Evolutionary conservation across 257 asterid species (phyloP).

Genomic region (Leptodermis oblonga): DNA sequence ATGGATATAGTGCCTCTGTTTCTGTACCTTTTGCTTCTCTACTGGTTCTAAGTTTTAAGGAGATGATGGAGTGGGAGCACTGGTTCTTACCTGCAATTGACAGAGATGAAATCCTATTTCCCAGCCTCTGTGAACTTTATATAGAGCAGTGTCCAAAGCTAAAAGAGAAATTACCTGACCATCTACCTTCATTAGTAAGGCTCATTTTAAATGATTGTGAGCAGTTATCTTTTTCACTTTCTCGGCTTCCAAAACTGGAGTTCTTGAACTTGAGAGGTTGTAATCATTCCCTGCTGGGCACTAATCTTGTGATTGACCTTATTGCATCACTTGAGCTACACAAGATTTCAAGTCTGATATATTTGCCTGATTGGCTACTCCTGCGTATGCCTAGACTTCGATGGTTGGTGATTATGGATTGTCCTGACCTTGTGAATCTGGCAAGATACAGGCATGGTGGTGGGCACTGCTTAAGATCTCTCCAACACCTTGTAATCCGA

Average conservation of each 20-base stretch:
- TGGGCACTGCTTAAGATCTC: constrained; percentile 30
- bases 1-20: constrained; percentile 28
- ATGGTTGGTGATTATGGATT: constrained; percentile 27
- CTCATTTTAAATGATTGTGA: constrained; percentile 33
- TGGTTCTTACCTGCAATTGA: constrained; percentile 26
- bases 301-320: constrained; percentile 15
- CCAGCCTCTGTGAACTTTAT: constrained; percentile 36
- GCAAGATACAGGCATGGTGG: constrained; percentile 23
- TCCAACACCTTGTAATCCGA: constrained; percentile 35
- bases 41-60: constrained; percentile 31
- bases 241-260: constrained; percentile 32
- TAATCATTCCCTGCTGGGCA: constrained; percentile 26
- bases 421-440: constrained; percentile 29
- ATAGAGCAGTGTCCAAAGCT: constrained; percentile 46
- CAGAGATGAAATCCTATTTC: constrained; percentile 24
- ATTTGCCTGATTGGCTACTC: constrained; percentile 34
- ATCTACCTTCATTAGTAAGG: constrained; percentile 31
- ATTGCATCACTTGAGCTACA: constrained; percentile 38
- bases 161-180: constrained; percentile 26
- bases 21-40: constrained; percentile 33
- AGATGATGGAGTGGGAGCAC: constrained; percentile 43
- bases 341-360: constrained; percentile 24
- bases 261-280: constrained; percentile 35
- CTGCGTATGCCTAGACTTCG: constrained; percentile 24
- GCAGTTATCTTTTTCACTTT: constrained; percentile 28